Base-by-base conservation (phyloP, 768 basidiomycete species). In the Mycena amicta region DNA sequence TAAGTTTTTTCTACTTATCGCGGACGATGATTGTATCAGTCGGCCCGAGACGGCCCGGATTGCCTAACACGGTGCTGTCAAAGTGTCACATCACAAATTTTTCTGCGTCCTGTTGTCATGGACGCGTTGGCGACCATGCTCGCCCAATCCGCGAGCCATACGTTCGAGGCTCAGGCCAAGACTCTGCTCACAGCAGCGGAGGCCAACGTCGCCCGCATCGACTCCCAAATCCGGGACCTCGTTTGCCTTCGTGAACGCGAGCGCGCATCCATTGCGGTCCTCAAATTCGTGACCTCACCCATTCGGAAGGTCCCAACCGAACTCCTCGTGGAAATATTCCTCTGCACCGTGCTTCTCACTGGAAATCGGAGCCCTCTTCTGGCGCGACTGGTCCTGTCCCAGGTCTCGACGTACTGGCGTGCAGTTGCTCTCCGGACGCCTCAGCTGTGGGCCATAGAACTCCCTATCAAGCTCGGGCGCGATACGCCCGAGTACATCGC, bases 161-260 rank as follows among this genome's bases (percentile, higher is more conserved):
- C n/a, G n/a, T 23, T 46, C 22, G 45, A 46, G 23, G 23, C 11
- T 12, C 45, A 46, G 16, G 45, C 45, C 6, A 46, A 46, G 22
- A 25, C 13, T 46, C 45, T 46, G 8, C 11, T 46, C 11, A 8
- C 11, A 11, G 23, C 23, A 8, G 45, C 45, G 8, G 45, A 46
- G 23, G 45, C 45, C 11, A 46, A 46, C 20, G 23, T 46, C 22
- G 33, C 33, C 33, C 33, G 33, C 33, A 37, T 37, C 33, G 33
- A 46, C 45, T 55, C 53, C 4, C 53, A 55, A 23, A 54, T 54
- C 11, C 20, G 29, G 12, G 53, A 46, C 28, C 41, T 54, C n/a
- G 54, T 30, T 23, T 16, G 45, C 6, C 43, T 46, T 23, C 53
- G 11, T 8, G 8, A 18, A 37, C 8, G 18, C 33, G 33, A 37